Base-by-base conservation (phyloP, 352 stramenopile species). In the Phytophthora multivora region DNA sequence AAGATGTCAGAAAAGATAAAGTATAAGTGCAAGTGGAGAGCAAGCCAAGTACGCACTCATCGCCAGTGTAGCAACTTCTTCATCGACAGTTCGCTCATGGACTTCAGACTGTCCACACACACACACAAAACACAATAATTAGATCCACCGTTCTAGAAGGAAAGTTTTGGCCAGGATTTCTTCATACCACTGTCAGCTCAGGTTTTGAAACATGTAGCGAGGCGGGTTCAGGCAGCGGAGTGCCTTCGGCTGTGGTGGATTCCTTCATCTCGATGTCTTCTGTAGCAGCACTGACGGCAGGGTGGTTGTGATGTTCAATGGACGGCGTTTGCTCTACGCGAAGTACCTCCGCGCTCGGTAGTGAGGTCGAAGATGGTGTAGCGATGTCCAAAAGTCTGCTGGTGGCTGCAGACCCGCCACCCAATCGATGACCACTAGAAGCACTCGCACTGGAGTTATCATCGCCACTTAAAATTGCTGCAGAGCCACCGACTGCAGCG, bases 31-130 rank as follows among this genome's bases (percentile, higher is more conserved):
- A 16, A 11, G 21, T 56, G 11, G n/a, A 33, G 19, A 25, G 13
- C 2, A 9, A 10, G 0, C 3, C 7, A 33, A 8, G 23, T 21
- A 73, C 77, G 23, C 71, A 87, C 75, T 87, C 60, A 80, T 82
- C 1, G 72, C 59, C 28, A 80, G 61, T n/a, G 72, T 70, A 25
- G 63, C 54, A 31, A 66, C 40, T 49, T 72, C 60, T 54, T 69
- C 65, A 48, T 70, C 66, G 12, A 46, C 42, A 19, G 31, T 61
- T 23, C 31, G 55, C 21, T 57, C 54, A 25, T 51, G 53, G n/a
- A 15, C 6, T 19, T 51, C 25, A 16, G 15, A n/a, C 40, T 55
- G 35, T 19, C 45, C 19, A 41, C 26, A 39, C 11, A 41, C 26
- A 39, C 11, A 35, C 35, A 5, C 19, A 42, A 15, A 36, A 30